These are phyloP conservation scores for Mortierella sp. DNA, from an alignment of 371 early-diverging fungal genomes.

Conservation along the genomic window DNA sequence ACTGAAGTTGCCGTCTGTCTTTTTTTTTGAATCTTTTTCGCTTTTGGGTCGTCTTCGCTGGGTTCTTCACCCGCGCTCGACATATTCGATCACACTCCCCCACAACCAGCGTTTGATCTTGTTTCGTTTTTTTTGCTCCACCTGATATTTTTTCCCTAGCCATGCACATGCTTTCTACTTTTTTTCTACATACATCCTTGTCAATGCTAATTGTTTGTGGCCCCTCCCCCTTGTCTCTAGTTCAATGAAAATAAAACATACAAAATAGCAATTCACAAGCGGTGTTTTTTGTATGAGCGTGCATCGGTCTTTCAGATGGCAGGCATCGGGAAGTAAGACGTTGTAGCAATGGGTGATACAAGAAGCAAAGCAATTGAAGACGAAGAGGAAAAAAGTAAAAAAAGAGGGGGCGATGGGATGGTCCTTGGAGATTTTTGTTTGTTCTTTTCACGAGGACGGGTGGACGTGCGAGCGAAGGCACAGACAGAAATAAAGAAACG, in stretches of 20 bases:
- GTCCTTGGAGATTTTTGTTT: background rate
- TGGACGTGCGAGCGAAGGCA: background rate
- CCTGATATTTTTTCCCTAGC: background rate
- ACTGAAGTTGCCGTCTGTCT: background rate
- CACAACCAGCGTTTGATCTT: background rate
- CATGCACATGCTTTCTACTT: background rate
- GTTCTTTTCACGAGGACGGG: background rate
- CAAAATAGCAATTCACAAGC: background rate
- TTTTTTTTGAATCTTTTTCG: background rate
- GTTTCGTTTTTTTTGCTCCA: background rate
- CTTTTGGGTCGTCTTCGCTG: background rate
- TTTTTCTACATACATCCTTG: background rate
- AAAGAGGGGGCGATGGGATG: background rate
- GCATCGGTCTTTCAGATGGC: background rate
- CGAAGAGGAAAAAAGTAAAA: background rate
- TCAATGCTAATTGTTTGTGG: background rate
- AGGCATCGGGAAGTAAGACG: too few relatives aligned
- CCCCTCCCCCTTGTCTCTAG: background rate
- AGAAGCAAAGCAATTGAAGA: background rate
- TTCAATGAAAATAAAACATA: background rate
- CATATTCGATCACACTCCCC: background rate
- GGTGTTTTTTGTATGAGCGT: too few relatives aligned
- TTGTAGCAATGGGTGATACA: too few relatives aligned
- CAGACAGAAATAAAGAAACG: background rate
- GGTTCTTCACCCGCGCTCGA: background rate